Conservation (phyloP, 164 flowering plant species). For the Magnolia changhungtana region DNA sequence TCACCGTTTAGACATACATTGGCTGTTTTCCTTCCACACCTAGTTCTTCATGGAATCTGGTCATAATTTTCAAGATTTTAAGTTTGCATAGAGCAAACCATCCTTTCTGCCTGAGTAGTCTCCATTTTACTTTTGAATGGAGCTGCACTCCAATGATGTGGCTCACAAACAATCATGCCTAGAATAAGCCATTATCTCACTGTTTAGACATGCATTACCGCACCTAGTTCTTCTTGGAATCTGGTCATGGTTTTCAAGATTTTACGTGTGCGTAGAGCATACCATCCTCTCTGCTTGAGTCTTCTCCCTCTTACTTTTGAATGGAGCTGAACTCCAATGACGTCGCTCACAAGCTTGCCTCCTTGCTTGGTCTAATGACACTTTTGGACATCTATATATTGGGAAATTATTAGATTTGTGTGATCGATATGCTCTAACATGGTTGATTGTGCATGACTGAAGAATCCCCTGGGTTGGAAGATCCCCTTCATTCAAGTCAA, state of each 20-base stretch:
- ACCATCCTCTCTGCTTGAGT: slow-evolving; percentile 8
- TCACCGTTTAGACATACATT: too few relatives aligned
- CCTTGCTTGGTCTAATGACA: background rate
- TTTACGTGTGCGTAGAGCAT: background rate
- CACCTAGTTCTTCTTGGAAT: slow-evolving; percentile 2
- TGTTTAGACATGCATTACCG: too few relatives aligned
- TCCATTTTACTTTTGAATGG: slow-evolving; percentile 1
- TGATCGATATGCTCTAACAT: too few relatives aligned
- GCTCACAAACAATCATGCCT: background rate
- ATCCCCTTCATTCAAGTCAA: too few relatives aligned
- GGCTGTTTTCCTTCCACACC: background rate
- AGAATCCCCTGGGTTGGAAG: too few relatives aligned
- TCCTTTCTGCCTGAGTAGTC: slow-evolving; percentile 3
- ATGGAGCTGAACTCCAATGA: slow-evolving; percentile 11
- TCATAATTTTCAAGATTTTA: slow-evolving; percentile 1
- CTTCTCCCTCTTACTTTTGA: background rate
- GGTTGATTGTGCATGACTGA: too few relatives aligned
- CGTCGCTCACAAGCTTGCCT: background rate
- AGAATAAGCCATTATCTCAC: too few relatives aligned
- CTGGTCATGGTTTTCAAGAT: background rate
- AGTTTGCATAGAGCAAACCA: background rate
- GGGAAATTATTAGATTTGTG: too few relatives aligned
- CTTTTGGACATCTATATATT: background rate
- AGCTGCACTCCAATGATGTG: slow-evolving; percentile 4
- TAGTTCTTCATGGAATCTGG: slow-evolving; percentile 3